These are phyloP conservation scores for Kuraishia hungarica DNA, from an alignment of 805 yeast species.

Conservation along the genomic window DNA sequence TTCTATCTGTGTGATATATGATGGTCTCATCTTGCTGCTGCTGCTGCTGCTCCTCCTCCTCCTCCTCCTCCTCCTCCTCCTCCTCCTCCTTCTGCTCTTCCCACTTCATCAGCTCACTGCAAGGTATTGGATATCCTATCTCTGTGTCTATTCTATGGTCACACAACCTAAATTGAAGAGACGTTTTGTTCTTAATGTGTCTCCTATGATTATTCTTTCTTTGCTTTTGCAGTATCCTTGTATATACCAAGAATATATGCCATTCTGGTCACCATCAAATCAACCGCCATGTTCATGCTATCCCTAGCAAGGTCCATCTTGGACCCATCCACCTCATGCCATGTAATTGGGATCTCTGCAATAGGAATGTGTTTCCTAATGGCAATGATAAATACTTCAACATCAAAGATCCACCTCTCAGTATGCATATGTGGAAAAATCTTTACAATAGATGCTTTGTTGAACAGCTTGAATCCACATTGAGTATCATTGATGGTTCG, in stretches of 20 bases:
- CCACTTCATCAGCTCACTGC: too few relatives aligned
- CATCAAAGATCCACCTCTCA: conserved; percentile 98
- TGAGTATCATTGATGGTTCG: conserved; percentile 86
- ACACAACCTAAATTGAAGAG: too few relatives aligned
- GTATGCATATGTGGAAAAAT: conserved; percentile 92
- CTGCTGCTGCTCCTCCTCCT: too few relatives aligned
- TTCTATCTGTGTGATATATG: too few relatives aligned
- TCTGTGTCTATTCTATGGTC: too few relatives aligned
- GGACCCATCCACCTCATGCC: conserved; percentile 97
- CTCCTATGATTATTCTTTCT: neutral
- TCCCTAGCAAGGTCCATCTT: conserved; percentile 90
- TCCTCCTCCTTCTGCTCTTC: too few relatives aligned
- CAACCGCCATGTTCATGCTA: conserved; percentile 88
- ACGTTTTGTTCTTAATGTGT: neutral
- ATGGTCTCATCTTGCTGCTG: too few relatives aligned
- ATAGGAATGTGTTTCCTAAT: conserved; percentile 59
- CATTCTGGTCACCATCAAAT: conserved; percentile 80
- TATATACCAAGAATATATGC: conserved; percentile 86
- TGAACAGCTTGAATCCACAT: conserved; percentile 93
- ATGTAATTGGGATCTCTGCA: conserved; percentile 76
- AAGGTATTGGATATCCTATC: too few relatives aligned
- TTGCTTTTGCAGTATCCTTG: conserved; percentile 21
- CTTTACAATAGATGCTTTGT: conserved; percentile 48
- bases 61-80: too few relatives aligned
- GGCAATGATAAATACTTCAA: conserved; percentile 80